Conservation (phyloP, 768 basidiomycete species). For the Suillus bovinus region DNA sequence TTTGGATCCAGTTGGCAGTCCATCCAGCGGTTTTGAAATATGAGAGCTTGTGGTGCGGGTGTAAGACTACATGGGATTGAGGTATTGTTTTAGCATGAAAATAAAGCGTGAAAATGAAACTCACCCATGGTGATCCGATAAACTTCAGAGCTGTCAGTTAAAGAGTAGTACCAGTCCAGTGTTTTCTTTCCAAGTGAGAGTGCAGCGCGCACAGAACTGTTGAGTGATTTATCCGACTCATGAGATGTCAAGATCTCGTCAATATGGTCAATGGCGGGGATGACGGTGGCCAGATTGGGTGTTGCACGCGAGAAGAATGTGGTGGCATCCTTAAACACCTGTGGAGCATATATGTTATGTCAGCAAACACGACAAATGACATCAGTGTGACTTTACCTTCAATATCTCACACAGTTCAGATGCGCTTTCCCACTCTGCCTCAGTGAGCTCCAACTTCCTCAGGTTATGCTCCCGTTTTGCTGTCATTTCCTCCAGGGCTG, state of each 20-base stretch:
- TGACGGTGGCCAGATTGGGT: slow-evolving; percentile 27
- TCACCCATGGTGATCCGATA: slow-evolving; percentile 37
- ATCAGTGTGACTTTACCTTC: no score
- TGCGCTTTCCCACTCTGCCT: no score
- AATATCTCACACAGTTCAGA: no score
- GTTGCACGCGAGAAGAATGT: background rate
- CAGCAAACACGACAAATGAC: no score
- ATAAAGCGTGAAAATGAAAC: slow-evolving; percentile 8
- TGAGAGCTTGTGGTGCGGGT: slow-evolving; percentile 34
- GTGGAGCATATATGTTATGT: no score
- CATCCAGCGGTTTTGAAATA: slow-evolving; percentile 21
- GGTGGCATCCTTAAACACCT: no score
- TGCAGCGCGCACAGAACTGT: slow-evolving; percentile 22
- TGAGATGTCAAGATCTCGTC: slow-evolving; percentile 13
- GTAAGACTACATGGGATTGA: slow-evolving; percentile 28
- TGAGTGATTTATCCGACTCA: slow-evolving; percentile 3
- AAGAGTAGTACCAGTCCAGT: slow-evolving; percentile 34
- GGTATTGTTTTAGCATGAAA: background rate
- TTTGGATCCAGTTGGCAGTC: slow-evolving; percentile 14
- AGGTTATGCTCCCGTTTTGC: no score
- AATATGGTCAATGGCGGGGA: slow-evolving; percentile 35
- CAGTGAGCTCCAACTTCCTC: no score
- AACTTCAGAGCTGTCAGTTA: slow-evolving; percentile 31
- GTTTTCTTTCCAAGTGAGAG: slow-evolving; percentile 25
- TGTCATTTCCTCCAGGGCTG: no score